Base-by-base conservation (phyloP, 2,329 filamentous ascomycete genomes). In the Dissoconium aciculare region DNA sequence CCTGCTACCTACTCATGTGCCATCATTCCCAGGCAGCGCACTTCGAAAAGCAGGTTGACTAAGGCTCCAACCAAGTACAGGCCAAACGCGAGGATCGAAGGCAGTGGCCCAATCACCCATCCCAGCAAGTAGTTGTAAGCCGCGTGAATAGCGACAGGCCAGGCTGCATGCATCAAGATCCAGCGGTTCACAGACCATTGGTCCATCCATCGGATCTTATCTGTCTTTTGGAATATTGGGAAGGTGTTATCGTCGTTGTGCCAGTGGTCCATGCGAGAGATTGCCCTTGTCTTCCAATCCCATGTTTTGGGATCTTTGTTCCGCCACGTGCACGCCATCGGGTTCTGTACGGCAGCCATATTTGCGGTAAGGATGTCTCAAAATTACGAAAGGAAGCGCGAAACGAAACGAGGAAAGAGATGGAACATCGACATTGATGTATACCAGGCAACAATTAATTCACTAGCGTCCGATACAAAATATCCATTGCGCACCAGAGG, bases 151-250 rank as follows among this genome's bases (percentile, higher is more conserved):
- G 40, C 28, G 5, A 60, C 33, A 0, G 57, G 54, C 1, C 54
- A 35, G 5, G 43, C 34, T 6, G 55, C 37, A 31, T 59, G 50
- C 2, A 45, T 34, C 2, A 59, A 15, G 1, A 60, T 48, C 56
- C 56, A 60, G 5, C 45, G 32, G 31, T 58, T 55, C 8, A 48
- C 36, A n/a, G 51, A 45, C 36, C 37, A 50, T n/a, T 58, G 46
- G 0, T 53, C 39, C 5, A 60, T 31, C 30, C 55, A 51, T 1
- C 58, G 59, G n/a, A 62, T 44, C 21, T 55, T 55, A 14, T 63
- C 59, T 0, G 43, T 43, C 40, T 64, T 64, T 5, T 43, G 19
- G 40, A 51, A 11, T 48, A 33, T 5, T 8, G 19, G 19, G 19
- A 8, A 23, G 19, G 8, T n/a, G 19, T n/a, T n/a, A n/a, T 23